Conservation (phyloP, 768 basidiomycete genomes). For the Hygrocybe punicea region DNA sequence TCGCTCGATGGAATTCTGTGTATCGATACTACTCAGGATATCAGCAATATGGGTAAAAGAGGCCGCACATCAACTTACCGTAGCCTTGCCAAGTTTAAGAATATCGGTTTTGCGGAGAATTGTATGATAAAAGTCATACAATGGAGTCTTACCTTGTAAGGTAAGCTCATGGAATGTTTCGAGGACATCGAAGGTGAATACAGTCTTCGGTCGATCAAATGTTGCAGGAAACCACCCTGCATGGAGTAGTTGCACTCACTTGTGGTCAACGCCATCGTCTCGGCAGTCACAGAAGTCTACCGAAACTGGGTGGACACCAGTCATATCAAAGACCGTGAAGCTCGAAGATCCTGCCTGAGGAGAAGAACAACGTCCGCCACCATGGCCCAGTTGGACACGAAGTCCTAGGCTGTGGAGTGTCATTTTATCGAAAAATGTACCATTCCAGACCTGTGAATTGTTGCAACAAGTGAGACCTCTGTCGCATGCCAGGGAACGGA, state of each 20-base stretch:
- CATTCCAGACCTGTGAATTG: constrained; percentile 12
- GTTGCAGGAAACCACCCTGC: constrained; percentile 16
- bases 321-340: constrained; percentile 12
- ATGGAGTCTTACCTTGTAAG: constrained; percentile 6
- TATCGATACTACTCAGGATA: constrained; percentile 24
- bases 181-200: constrained; percentile 3
- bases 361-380: not conserved
- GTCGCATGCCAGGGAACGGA: too few relatives aligned
- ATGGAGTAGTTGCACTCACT: constrained; percentile 10
- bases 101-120: constrained; percentile 17
- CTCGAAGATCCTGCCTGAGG: not conserved
- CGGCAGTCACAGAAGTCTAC: constrained; percentile 17
- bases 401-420: constrained; percentile 11
- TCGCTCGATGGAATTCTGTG: constrained; percentile 14
- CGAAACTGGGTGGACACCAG: constrained; percentile 10
- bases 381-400: constrained; percentile 17
- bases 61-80: constrained; percentile 1
- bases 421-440: not conserved
- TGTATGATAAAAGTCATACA: constrained; percentile 19
- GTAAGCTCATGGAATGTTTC: constrained; percentile 5
- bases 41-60: not conserved
- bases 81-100: not conserved
- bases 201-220: constrained; percentile 7
- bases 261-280: not conserved
- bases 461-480: too few relatives aligned